Percentiles rank a stretch among this genome's conserved stretches.
Conservation (phyloP, 1,284 basidiomycete species). For the Entoloma clypeatum region DNA sequence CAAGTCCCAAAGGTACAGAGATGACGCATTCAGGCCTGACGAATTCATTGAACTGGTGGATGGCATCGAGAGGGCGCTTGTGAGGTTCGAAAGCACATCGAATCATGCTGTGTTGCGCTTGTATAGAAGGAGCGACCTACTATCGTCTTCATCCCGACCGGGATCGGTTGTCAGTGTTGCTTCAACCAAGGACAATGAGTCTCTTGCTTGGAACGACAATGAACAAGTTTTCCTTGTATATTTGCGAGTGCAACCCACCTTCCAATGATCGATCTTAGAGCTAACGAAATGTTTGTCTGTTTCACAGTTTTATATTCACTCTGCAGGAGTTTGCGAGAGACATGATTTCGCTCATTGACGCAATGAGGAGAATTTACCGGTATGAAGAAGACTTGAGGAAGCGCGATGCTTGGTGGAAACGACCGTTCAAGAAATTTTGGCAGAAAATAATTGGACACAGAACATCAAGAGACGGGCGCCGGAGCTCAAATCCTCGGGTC, state of each 20-base stretch:
- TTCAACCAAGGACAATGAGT: slow-evolving; percentile 32
- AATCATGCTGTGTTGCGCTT: slow-evolving; percentile 78
- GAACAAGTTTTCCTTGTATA: slow-evolving; percentile 85
- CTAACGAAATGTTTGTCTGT: not conserved
- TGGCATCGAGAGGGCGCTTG: slow-evolving; percentile 65
- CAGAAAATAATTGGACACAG: slow-evolving; percentile 5
- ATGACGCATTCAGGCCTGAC: slow-evolving; percentile 38
- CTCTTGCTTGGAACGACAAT: slow-evolving; percentile 38
- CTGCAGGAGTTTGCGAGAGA: slow-evolving; percentile 89
- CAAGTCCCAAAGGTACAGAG: slow-evolving; percentile 25
- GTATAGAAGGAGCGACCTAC: slow-evolving; percentile 58
- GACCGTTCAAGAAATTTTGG: too few relatives aligned
- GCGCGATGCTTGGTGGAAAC: slow-evolving; percentile 39
- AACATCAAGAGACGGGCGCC: too few relatives aligned
- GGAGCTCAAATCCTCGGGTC: slow-evolving; percentile 7
- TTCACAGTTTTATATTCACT: slow-evolving; percentile 82
- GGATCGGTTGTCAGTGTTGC: slow-evolving; percentile 26
- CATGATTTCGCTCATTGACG: slow-evolving; percentile 75
- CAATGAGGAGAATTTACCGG: slow-evolving; percentile 70
- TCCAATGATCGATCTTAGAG: not conserved
- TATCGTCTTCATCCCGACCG: slow-evolving; percentile 16
- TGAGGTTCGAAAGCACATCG: slow-evolving; percentile 76
- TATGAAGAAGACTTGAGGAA: slow-evolving; percentile 50
- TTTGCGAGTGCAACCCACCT: slow-evolving; percentile 67
- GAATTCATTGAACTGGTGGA: slow-evolving; percentile 65